Conservation (phyloP, 371 early-diverging fungal genomes). For the Mucor saturninus region DNA sequence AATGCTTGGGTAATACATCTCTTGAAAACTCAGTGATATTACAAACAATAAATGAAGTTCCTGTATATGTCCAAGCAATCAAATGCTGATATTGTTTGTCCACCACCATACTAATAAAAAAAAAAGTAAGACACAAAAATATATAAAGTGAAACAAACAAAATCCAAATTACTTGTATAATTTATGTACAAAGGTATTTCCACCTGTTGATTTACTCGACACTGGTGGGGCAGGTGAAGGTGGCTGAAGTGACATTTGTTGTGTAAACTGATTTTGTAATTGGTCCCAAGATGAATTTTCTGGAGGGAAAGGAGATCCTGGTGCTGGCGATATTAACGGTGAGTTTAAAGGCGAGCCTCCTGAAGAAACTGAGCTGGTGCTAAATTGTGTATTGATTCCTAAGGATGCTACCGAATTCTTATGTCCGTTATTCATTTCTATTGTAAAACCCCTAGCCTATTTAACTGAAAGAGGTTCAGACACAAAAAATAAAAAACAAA, state of each 20-base stretch:
- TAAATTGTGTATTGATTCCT: constrained; percentile 35
- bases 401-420: constrained; percentile 24
- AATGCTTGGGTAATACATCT: constrained; percentile 77
- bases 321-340: constrained; percentile 35
- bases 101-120: constrained; percentile 23
- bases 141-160: constrained; percentile 4
- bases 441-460: no score
- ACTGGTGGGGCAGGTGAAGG: constrained; percentile 16
- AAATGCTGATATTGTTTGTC: constrained; percentile 68
- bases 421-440: constrained; percentile 27
- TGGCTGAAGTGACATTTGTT: constrained; percentile 44
- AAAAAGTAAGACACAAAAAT: neutral
- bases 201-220: constrained; percentile 19
- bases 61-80: constrained; percentile 84
- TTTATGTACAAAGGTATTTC: constrained; percentile 48
- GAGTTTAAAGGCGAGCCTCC: constrained; percentile 40
- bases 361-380: constrained; percentile 35
- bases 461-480: neutral
- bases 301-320: constrained; percentile 29
- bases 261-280: constrained; percentile 30
- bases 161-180: constrained; percentile 39
- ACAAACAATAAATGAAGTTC: constrained; percentile 89
- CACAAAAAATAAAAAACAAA: neutral
- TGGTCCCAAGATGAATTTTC: constrained; percentile 34
- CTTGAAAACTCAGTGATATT: constrained; percentile 90